Conservation (phyloP, 257 asterid genomes). For the Phtheirospermum japonicum region DNA sequence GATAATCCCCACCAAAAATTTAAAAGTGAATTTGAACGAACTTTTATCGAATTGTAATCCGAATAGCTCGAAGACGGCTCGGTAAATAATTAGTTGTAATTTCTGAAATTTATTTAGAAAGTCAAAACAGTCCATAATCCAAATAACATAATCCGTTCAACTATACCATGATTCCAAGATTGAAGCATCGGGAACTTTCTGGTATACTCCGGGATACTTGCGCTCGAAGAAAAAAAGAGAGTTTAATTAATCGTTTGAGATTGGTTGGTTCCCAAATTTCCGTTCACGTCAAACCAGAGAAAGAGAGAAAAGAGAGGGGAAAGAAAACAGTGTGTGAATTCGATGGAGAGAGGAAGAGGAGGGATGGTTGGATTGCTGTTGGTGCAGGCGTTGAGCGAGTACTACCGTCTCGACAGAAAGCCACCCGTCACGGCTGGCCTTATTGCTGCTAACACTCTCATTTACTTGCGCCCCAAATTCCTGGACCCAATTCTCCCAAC, state of each 20-base stretch:
- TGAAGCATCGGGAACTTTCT: slow-evolving; percentile 20
- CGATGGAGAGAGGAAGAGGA: slow-evolving; percentile 51
- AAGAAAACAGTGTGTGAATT: neutral
- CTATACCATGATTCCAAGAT: too few species aligned
- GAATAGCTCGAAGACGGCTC: too few species aligned
- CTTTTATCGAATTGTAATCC: too few species aligned
- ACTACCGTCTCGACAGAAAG: slow-evolving; percentile 60
- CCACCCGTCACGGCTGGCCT: slow-evolving; percentile 91
- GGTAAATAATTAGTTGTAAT: too few species aligned
- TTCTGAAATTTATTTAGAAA: too few species aligned
- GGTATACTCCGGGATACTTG: neutral
- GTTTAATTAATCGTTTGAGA: neutral
- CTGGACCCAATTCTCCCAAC: slow-evolving; percentile 57
- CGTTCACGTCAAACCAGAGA: neutral
- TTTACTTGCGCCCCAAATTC: slow-evolving; percentile 62
- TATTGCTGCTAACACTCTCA: slow-evolving; percentile 66
- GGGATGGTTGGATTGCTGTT: slow-evolving; percentile 73
- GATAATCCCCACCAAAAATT: too few species aligned
- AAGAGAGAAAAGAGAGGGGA: neutral
- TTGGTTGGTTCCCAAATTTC: neutral
- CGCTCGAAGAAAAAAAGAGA: slow-evolving; percentile 8
- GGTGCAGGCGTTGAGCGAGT: slow-evolving; percentile 66
- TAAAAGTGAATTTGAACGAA: too few species aligned
- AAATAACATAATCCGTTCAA: too few species aligned
- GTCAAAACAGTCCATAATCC: too few species aligned